Evolutionary conservation across 192 early-diverging fungal genomes (phyloP), one percentile per base, ranked within the genome.

Genomic region (Linnemannia elongata): DNA sequence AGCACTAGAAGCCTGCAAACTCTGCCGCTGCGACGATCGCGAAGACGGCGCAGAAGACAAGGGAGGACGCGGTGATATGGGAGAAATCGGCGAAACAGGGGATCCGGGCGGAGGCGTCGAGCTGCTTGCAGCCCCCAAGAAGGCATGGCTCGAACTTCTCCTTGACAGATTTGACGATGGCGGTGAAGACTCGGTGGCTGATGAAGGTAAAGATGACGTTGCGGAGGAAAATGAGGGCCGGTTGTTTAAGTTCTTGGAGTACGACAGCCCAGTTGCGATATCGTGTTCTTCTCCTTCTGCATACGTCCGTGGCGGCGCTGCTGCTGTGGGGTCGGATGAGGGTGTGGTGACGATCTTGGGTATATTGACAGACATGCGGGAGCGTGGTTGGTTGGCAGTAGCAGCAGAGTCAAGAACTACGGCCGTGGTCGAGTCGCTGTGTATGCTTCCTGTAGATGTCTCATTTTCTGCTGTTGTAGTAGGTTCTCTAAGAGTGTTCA

Each of bases 71-170:
- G 77, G 77, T 30, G 77, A 78, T 8, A 77, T 77, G 41, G 75
- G 75, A 6, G 75, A 77, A 6, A 78, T 70, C 18, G 81, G 81
- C n/a, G 81, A 72, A 5, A 82, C 72, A 45, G 81, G 75, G 36
- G 75, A 41, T 13, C 41, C 66, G 54, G 66, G 42, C 15, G 60
- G 66, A 27, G 77, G 54, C 2, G 77, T 72, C 13, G 38, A 39
- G 52, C 20, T n/a, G 69, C 27, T 44, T 36, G 74, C 27, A 35
- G 57, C 45, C 5, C 70, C 54, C 41, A 82, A 41, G 72, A 78
- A 77, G 24, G 30, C 45, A n/a, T 83, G 69, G 22, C 63, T 71
- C 24, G 73, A 75, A 24, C 33, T 69, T 8, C 38, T 35, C 38
- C 70, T 80, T 30, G 70, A 80, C 39, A 35, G 9, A 47, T 13